phyloP scores from a whole-genome alignment of 495 filamentous ascomycete genomes.

The Echria macrotheca region DNA sequence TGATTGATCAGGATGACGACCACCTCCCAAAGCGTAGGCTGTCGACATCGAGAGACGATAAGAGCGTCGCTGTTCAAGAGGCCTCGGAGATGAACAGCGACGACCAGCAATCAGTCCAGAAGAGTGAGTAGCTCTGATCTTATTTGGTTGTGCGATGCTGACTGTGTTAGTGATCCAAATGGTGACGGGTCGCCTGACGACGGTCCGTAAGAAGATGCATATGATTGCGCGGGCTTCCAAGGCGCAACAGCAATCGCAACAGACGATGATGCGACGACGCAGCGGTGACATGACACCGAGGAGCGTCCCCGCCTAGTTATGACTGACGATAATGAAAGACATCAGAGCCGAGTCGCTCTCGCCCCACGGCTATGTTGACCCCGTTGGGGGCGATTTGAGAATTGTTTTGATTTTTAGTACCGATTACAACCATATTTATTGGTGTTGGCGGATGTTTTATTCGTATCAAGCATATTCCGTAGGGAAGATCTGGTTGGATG shows the following conservation, averaged over 20 bases:
- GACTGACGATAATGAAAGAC: conserved; percentile 15
- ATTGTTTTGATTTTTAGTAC: too few relatives aligned
- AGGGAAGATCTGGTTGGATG: too few relatives aligned
- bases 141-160: conserved; percentile 12
- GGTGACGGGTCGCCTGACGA: conserved; percentile 34
- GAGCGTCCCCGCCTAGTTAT: conserved; percentile 34
- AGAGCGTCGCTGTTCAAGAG: conserved; percentile 36
- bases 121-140: conserved; percentile 40
- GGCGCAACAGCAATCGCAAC: conserved; percentile 27
- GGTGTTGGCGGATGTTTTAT: too few relatives aligned
- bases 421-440: too few relatives aligned
- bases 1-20: conserved; percentile 82
- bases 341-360: conserved; percentile 13
- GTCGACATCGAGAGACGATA: conserved; percentile 36
- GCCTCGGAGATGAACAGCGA: conserved; percentile 61
- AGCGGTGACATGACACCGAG: conserved; percentile 43
- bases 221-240: conserved; percentile 39
- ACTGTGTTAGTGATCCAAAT: conserved; percentile 39
- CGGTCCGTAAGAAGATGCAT: conserved; percentile 40
- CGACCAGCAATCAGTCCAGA: conserved; percentile 66
- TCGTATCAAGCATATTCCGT: too few relatives aligned
- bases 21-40: conserved; percentile 40
- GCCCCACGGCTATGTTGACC: too few relatives aligned
- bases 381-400: too few relatives aligned
- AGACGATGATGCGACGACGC: conserved; percentile 31